These are phyloP conservation scores for Daldinia concentrica DNA, from an alignment of 495 filamentous ascomycete species.

Conservation along the genomic window DNA sequence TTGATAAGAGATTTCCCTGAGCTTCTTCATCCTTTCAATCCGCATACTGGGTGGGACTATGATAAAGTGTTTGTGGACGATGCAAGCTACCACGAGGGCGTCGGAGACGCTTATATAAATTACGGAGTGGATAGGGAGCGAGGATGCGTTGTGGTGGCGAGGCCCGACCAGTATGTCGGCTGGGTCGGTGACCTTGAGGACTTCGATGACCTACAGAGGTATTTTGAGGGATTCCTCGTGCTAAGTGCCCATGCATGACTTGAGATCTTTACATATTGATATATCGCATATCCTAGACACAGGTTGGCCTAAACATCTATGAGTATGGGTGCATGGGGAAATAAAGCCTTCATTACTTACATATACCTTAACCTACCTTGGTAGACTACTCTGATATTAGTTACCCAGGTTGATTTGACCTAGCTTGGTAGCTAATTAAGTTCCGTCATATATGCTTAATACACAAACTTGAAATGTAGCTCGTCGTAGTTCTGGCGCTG, in stretches of 20 bases:
- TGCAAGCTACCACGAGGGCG: conserved; percentile 64
- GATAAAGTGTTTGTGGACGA: conserved; percentile 73
- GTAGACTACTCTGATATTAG: no score
- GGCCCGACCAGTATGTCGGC: conserved; percentile 72
- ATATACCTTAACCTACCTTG: neutral
- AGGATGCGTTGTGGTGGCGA: conserved; percentile 65
- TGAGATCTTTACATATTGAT: no score
- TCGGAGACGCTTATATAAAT: conserved; percentile 69
- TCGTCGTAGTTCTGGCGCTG: conserved; percentile 29
- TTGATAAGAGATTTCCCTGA: conserved; percentile 65
- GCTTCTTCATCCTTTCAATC: conserved; percentile 65
- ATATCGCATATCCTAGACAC: neutral
- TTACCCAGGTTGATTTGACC: no score
- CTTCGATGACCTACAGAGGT: conserved; percentile 52
- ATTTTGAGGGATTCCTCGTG: conserved; percentile 50
- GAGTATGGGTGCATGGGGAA: neutral
- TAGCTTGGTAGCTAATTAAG: no score
- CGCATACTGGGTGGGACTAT: conserved; percentile 70
- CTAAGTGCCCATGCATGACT: conserved; percentile 25
- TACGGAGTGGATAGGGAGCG: conserved; percentile 68
- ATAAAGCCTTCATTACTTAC: neutral
- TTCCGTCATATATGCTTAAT: conserved; percentile 1
- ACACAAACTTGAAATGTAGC: conserved; percentile 37
- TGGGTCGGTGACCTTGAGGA: conserved; percentile 66
- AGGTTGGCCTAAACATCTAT: neutral